Evolutionary conservation across 2,329 filamentous ascomycete species (phyloP).

Genomic region (Clathrospora elynae): DNA sequence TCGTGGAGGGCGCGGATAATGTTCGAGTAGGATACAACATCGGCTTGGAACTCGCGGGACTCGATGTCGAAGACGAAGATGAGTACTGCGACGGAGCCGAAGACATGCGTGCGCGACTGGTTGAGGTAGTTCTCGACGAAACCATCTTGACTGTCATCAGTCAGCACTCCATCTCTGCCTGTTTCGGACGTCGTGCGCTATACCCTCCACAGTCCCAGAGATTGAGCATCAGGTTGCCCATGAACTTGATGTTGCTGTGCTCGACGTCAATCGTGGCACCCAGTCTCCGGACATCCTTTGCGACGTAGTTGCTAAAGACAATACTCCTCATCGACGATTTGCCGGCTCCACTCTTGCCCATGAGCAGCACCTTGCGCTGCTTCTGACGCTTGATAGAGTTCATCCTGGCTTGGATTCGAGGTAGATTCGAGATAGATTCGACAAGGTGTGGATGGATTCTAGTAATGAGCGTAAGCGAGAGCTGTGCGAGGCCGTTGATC

Average conservation of each 20-base stretch:
- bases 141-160: slow-evolving; percentile 75
- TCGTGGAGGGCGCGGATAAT: slow-evolving; percentile 89
- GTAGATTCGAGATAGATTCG: neutral
- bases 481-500: neutral
- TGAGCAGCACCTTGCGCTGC: slow-evolving; percentile 60
- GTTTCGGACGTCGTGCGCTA: slow-evolving; percentile 40
- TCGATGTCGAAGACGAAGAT: slow-evolving; percentile 99
- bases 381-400: slow-evolving; percentile 55
- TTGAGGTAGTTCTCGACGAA: slow-evolving; percentile 99
- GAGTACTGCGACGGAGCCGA: slow-evolving; percentile 92
- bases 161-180: slow-evolving; percentile 13
- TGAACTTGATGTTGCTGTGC: slow-evolving; percentile 97
- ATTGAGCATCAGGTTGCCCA: slow-evolving; percentile 95
- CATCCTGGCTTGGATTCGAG: slow-evolving; percentile 27
- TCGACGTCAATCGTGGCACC: slow-evolving; percentile 98
- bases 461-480: too few species aligned
- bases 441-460: too few species aligned
- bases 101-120: slow-evolving; percentile 93
- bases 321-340: slow-evolving; percentile 99
- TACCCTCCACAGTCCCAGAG: slow-evolving; percentile 97
- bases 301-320: slow-evolving; percentile 98
- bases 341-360: slow-evolving; percentile 94
- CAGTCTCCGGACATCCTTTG: slow-evolving; percentile 88
- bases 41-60: slow-evolving; percentile 89
- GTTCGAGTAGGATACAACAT: slow-evolving; percentile 88